Evolutionary conservation across 768 basidiomycete species (phyloP).

Genomic region (Phanerochaete sordida): DNA sequence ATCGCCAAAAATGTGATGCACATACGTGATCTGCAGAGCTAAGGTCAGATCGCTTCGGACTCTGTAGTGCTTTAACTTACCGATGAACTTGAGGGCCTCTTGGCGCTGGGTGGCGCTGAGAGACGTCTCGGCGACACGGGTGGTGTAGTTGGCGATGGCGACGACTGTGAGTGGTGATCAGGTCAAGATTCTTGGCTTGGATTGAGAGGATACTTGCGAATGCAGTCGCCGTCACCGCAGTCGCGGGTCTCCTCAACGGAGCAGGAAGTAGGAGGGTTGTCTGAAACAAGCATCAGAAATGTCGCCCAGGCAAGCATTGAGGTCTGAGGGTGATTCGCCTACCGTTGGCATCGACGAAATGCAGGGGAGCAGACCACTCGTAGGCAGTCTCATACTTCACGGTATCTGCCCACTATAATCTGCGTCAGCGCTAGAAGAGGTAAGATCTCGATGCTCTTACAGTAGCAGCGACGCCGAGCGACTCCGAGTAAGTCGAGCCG

Average conservation of each 20-base stretch:
- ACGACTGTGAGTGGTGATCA: conserved; percentile 31
- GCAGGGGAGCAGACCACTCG: conserved; percentile 28
- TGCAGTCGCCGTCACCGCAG: conserved; percentile 33
- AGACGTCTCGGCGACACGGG: conserved; percentile 39
- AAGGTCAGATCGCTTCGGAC: neutral
- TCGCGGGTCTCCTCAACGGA: conserved; percentile 46
- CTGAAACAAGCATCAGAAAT: neutral
- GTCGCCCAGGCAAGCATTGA: too few species aligned
- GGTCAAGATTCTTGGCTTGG: neutral
- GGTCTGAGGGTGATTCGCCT: neutral
- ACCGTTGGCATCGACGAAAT: conserved; percentile 49
- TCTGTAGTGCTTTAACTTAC: conserved; percentile 11
- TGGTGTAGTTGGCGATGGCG: conserved; percentile 57
- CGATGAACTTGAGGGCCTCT: conserved; percentile 53
- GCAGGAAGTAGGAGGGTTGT: conserved; percentile 45
- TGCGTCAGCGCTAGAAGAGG: neutral
- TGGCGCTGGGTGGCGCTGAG: conserved; percentile 41
- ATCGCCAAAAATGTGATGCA: neutral
- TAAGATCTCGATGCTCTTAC: conserved; percentile 25
- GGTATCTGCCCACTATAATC: conserved; percentile 46
- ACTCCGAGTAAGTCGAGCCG: conserved; percentile 38
- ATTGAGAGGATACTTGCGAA: conserved; percentile 17
- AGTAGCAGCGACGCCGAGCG: conserved; percentile 47
- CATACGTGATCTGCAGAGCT: conserved; percentile 9
- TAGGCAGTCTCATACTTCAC: conserved; percentile 37